Percentiles rank a stretch among this genome's conserved stretches.
Conservation (phyloP, 352 stramenopile genomes). For the Phytophthora rubi region DNA sequence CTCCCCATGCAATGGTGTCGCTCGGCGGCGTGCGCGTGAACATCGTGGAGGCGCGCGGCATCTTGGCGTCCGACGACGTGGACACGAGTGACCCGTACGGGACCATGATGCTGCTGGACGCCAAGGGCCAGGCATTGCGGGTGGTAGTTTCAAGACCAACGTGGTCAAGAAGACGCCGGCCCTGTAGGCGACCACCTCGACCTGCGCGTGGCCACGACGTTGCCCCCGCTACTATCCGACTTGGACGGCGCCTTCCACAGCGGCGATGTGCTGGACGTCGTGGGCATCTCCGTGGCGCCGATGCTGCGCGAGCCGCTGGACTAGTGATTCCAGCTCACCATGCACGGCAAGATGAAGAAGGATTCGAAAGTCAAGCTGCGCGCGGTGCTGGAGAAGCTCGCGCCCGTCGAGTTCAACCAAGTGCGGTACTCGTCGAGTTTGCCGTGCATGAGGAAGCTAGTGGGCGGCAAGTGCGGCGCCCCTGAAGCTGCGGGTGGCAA, state of each 20-base stretch:
- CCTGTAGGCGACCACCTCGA: constrained; percentile 71
- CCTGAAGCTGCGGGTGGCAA: too few relatives aligned
- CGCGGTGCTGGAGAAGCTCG: constrained; percentile 51
- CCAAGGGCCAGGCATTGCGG: constrained; percentile 51
- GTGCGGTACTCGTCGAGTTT: too few relatives aligned
- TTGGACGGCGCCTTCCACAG: constrained; percentile 65
- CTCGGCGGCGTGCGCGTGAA: constrained; percentile 41
- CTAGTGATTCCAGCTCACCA: constrained; percentile 76
- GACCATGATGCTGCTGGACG: constrained; percentile 74
- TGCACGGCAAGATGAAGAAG: constrained; percentile 74
- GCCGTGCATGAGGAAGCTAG: too few relatives aligned
- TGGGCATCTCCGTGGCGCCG: constrained; percentile 63
- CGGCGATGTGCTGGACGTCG: constrained; percentile 70
- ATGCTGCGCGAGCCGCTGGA: constrained; percentile 50
- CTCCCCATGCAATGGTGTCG: constrained; percentile 29
- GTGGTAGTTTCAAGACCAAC: constrained; percentile 68
- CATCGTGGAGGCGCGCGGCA: constrained; percentile 66
- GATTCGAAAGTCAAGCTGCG: constrained; percentile 65
- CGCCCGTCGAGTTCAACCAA: constrained; percentile 8
- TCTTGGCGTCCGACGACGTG: constrained; percentile 69
- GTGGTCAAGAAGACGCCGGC: constrained; percentile 71
- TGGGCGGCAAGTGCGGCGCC: too few relatives aligned
- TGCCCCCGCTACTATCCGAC: constrained; percentile 61
- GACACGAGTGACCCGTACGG: constrained; percentile 79
- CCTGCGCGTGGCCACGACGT: constrained; percentile 64